Base-by-base conservation (phyloP, 768 basidiomycete genomes). In the Phanerodontia chrysosporium region DNA sequence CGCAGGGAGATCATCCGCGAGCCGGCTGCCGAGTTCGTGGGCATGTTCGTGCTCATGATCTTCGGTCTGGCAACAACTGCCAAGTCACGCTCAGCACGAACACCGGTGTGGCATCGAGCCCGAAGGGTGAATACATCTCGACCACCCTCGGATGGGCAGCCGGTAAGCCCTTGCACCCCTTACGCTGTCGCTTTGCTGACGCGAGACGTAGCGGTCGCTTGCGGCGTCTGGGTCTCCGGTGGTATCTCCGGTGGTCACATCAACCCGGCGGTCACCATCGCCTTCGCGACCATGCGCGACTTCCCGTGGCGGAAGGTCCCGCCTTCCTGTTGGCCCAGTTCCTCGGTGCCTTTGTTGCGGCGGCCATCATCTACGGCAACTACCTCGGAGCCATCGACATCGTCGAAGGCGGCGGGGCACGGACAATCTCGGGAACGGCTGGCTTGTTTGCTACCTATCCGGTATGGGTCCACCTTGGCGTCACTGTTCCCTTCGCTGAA, bases 291-390 rank as follows among this genome's bases (percentile, higher is more conserved):
- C 2, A 83, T 84, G 69, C 83, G 90, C 62, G 79, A 78, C 49
- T 92, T 93, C 71, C 89, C 91, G 0, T 88, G 87, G 86, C 78
- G 77, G 62, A 92, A 92, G 69, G 91, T 91, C 91, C 91, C 0
- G 77, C 64, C 30, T 91, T 84, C 67, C 79, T 87, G 49, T 65
- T 83, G 49, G 80, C 85, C 0, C 88, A 90, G 68, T 57, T 85
- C n/a, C 67, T 89, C 46, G 88, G 87, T 24, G 86, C 71, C 2
- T 65, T 86, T 35, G 74, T 78, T 49, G 88, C 85, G 18, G 81
- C 80, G 18, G 79, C 78, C 1, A 65, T 84, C 45, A 69, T 83
- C 36, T 89, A 87, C 62, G 86, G 75, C 10, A 84, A 85, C 64
- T 89, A 87, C 65, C 79, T 81, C 65, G 82, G 84, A 67, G 86